These are phyloP conservation scores for Serpula lacrymans DNA, from an alignment of 768 basidiomycete species.

Conservation along the genomic window DNA sequence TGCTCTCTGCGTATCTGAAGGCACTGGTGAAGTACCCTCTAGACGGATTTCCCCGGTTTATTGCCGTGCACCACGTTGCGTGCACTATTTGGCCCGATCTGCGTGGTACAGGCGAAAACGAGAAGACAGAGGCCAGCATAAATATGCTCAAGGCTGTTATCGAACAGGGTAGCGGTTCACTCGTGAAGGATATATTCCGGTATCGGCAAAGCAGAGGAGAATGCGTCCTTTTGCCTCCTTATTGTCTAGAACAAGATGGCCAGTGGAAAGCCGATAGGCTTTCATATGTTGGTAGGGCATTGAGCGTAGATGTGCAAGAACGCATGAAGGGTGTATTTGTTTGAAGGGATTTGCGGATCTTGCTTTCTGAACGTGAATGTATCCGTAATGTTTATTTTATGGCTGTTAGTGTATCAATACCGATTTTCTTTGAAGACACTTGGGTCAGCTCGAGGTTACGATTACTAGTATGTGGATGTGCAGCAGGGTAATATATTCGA, in stretches of 20 bases:
- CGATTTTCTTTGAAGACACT: too few relatives aligned
- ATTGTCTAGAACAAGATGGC: conserved; percentile 41
- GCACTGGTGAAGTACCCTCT: too few relatives aligned
- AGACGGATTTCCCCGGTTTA: conserved; percentile 59
- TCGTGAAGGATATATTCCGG: conserved; percentile 49
- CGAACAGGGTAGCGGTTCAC: conserved; percentile 42
- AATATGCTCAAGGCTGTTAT: conserved; percentile 49
- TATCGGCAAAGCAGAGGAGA: conserved; percentile 51
- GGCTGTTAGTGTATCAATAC: too few relatives aligned
- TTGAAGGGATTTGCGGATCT: too few relatives aligned
- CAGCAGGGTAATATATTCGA: too few relatives aligned
- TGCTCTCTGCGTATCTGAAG: conserved; percentile 62
- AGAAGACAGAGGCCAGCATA: conserved; percentile 34
- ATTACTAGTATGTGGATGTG: too few relatives aligned
- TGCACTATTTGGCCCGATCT: conserved; percentile 72
- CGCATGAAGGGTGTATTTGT: conserved; percentile 12
- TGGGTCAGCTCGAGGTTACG: too few relatives aligned
- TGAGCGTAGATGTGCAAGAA: conserved; percentile 9
- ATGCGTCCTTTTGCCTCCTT: conserved; percentile 41
- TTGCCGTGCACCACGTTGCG: conserved; percentile 80
- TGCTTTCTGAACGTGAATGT: too few relatives aligned
- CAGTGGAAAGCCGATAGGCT: conserved; percentile 18
- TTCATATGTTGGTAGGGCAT: conserved; percentile 10
- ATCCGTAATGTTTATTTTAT: too few relatives aligned
- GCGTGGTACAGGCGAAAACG: conserved; percentile 13